Conservation (phyloP, 2,329 filamentous ascomycete species). For the Amylocarpus encephaloides region DNA sequence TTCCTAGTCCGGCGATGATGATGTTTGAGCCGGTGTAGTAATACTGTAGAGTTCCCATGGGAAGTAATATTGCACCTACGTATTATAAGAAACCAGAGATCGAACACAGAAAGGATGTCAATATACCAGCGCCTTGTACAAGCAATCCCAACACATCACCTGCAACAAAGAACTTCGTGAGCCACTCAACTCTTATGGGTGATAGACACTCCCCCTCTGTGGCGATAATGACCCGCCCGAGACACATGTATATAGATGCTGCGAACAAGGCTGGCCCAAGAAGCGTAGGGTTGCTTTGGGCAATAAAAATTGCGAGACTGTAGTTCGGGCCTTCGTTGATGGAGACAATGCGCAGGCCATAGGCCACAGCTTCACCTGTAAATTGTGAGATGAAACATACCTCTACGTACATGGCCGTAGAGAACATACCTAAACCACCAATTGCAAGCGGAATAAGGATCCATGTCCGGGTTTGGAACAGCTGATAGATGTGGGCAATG, state of each 20-base stretch:
- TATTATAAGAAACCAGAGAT: no score
- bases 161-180: conserved; percentile 38
- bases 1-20: background rate
- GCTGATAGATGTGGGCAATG: conserved; percentile 32
- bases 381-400: conserved; percentile 1
- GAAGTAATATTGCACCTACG: background rate
- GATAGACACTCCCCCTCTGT: conserved; percentile 32
- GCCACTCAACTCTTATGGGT: conserved; percentile 29
- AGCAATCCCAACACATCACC: background rate
- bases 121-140: background rate
- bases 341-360: conserved; percentile 26
- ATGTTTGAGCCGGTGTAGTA: conserved; percentile 3
- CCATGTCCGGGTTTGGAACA: conserved; percentile 38
- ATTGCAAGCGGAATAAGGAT: conserved; percentile 44
- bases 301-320: conserved; percentile 28
- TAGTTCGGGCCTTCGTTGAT: conserved; percentile 18
- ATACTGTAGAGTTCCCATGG: background rate
- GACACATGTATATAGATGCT: conserved; percentile 36
- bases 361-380: conserved; percentile 34
- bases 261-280: conserved; percentile 36
- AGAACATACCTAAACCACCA: conserved; percentile 40
- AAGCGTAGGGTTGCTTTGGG: conserved; percentile 33
- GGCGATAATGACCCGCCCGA: conserved; percentile 33
- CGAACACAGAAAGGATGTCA: no score
- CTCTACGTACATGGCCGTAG: conserved; percentile 2